These are phyloP conservation scores for Alternaria triticina DNA, from an alignment of 2,329 filamentous ascomycete species.

Conservation along the genomic window DNA sequence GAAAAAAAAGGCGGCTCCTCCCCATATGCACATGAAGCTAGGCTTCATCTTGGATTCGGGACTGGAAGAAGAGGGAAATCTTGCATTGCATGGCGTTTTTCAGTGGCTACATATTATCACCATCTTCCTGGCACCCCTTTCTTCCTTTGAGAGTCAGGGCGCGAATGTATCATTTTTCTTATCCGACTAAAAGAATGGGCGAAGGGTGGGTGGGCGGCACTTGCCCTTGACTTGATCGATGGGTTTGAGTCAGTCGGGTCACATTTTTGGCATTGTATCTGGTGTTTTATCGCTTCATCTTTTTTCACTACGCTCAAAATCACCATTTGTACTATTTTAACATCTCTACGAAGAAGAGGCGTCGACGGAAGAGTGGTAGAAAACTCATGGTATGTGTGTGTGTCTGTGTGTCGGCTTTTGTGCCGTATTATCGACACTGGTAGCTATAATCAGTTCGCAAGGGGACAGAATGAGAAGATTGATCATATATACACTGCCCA, in stretches of 20 bases:
- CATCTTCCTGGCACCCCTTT: neutral
- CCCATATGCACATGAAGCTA: neutral
- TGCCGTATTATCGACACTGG: neutral
- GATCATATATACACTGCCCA: neutral
- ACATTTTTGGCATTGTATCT: neutral
- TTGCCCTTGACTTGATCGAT: neutral
- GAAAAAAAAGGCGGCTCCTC: neutral
- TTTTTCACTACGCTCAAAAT: neutral
- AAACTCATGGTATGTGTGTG: neutral
- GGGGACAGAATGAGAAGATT: neutral
- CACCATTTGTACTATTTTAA: constrained; percentile 1
- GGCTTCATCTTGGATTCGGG: neutral
- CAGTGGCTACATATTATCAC: neutral
- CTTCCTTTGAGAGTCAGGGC: neutral
- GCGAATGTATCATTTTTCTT: neutral
- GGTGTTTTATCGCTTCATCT: neutral
- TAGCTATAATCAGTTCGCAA: neutral
- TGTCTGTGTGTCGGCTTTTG: neutral
- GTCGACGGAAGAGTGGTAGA: neutral
- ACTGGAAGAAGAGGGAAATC: neutral
- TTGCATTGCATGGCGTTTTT: constrained; percentile 4
- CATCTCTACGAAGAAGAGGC: neutral
- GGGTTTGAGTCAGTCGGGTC: neutral
- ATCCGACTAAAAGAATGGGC: neutral
- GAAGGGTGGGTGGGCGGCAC: neutral